phyloP scores from a whole-genome alignment of 164 flowering plant species.

The Chimonanthus praecox region DNA sequence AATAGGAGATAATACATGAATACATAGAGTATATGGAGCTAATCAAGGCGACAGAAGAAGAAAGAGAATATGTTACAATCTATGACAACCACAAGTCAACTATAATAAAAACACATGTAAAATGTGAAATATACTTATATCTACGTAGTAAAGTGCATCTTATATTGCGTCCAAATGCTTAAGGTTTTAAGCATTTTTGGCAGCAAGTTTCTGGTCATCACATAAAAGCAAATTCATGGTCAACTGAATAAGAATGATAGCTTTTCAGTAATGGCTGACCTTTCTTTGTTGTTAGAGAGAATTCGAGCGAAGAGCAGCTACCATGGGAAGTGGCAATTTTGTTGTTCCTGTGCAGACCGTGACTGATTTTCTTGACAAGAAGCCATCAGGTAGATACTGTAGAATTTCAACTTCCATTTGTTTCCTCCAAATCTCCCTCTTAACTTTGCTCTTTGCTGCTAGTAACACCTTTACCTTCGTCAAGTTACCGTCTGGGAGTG shows the following conservation, averaged over 20 bases:
- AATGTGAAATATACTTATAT: no score
- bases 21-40: no score
- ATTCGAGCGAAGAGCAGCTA: conserved; percentile 76
- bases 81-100: no score
- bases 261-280: background rate
- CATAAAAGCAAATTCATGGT: no score
- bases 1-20: no score
- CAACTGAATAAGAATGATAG: background rate
- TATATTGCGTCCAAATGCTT: no score
- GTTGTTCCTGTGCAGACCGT: conserved; percentile 88
- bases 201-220: no score
- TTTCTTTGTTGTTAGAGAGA: conserved; percentile 42
- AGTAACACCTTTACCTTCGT: conserved; percentile 68
- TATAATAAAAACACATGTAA: no score
- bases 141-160: no score
- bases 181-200: no score
- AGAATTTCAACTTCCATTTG: background rate
- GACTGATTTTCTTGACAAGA: conserved; percentile 74
- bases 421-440: background rate
- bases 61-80: no score
- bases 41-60: no score
- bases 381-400: conserved; percentile 50
- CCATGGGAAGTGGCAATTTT: conserved; percentile 93
- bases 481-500: conserved; percentile 95
- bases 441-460: conserved; percentile 9